phyloP scores from a whole-genome alignment of 1,139 yeast species.

The Pichia inconspicua region DNA sequence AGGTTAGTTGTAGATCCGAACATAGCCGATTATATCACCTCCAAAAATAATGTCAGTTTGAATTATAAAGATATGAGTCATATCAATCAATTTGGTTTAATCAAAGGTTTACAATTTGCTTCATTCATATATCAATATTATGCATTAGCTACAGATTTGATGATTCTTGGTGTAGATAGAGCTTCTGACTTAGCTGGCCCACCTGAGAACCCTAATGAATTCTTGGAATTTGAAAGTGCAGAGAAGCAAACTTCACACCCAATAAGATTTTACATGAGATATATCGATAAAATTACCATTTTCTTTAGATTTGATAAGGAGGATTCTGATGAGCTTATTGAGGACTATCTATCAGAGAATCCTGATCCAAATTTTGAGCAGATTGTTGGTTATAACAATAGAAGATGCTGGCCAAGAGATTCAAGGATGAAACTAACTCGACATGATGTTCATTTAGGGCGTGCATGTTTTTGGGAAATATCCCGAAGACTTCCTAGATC shows the following conservation, averaged over 20 bases:
- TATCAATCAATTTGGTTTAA: conserved; percentile 78
- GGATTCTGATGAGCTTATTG: conserved; percentile 69
- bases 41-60: conserved; percentile 77
- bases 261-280: conserved; percentile 72
- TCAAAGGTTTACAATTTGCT: conserved; percentile 85
- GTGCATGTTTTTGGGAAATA: conserved; percentile 90
- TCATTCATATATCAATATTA: conserved; percentile 87
- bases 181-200: conserved; percentile 86
- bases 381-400: conserved; percentile 81
- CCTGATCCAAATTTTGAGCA: conserved; percentile 90
- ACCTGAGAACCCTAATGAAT: conserved; percentile 62
- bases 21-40: conserved; percentile 89
- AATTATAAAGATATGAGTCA: conserved; percentile 94
- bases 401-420: conserved; percentile 93
- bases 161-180: conserved; percentile 76
- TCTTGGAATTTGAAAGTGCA: conserved; percentile 58
- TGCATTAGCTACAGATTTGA: conserved; percentile 75
- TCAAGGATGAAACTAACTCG: conserved; percentile 85
- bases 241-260: conserved; percentile 62
- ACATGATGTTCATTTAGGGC: conserved; percentile 84
- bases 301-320: conserved; percentile 67
- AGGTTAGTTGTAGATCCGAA: conserved; percentile 81
- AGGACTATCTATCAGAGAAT: conserved; percentile 70
- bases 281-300: conserved; percentile 74
- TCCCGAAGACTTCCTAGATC: conserved; percentile 72